Conservation (phyloP, 345 rosid species). For the Dovyalis caffra region DNA sequence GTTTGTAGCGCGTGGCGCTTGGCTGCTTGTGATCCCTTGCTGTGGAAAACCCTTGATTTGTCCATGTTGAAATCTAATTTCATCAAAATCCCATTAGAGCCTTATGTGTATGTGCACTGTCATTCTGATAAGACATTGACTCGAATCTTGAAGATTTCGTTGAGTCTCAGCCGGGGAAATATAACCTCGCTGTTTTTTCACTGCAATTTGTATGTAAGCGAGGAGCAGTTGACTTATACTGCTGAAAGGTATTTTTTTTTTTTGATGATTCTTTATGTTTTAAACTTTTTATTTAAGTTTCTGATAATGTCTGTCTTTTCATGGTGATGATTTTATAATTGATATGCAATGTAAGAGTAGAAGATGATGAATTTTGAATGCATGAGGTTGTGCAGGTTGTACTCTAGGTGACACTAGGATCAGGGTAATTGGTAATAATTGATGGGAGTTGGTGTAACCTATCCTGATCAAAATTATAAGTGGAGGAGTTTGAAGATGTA, state of each 20-base stretch:
- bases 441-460: background rate
- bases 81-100: conserved; percentile 69
- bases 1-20: conserved; percentile 79
- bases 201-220: conserved; percentile 57
- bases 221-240: conserved; percentile 76
- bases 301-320: background rate
- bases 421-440: background rate
- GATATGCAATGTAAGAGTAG: background rate
- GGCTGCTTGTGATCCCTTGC: conserved; percentile 82
- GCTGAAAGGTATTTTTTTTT: conserved; percentile 60
- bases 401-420: background rate
- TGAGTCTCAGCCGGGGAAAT: conserved; percentile 68
- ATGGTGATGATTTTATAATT: background rate
- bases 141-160: conserved; percentile 51
- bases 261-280: background rate
- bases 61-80: conserved; percentile 62
- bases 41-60: conserved; percentile 83
- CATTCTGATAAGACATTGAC: conserved; percentile 58
- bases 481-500: background rate
- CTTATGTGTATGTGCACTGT: conserved; percentile 69
- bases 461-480: background rate
- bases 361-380: background rate
- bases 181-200: conserved; percentile 62
- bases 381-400: background rate
- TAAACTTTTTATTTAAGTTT: background rate